These are phyloP conservation scores for Kuraishia molischiana DNA, from an alignment of 805 yeast genomes.

Conservation along the genomic window DNA sequence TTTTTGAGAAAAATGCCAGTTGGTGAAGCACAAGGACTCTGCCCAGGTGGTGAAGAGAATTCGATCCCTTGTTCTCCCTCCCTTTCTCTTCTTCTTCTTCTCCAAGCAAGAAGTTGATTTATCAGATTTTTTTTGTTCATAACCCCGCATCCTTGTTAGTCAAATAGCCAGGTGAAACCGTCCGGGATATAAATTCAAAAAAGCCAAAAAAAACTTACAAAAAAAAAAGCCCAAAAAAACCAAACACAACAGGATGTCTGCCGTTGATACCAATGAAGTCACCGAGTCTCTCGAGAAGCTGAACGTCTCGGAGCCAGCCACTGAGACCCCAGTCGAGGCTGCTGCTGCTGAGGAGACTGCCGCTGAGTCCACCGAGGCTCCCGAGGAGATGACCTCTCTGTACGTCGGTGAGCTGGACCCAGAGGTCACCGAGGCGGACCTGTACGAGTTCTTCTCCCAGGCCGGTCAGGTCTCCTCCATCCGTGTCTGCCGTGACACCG, in stretches of 20 bases:
- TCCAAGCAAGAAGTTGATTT: too few species aligned
- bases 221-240: slow-evolving; percentile 6
- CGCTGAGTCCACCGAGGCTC: slow-evolving; percentile 27
- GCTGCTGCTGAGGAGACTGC: slow-evolving; percentile 21
- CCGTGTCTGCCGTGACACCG: slow-evolving; percentile 98
- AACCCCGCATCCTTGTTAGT: too few species aligned
- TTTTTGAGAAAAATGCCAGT: too few species aligned
- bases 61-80: too few species aligned
- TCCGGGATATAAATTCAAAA: slow-evolving; percentile 1
- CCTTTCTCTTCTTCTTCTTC: too few species aligned
- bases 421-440: slow-evolving; percentile 84
- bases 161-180: not conserved
- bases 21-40: too few species aligned
- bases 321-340: slow-evolving; percentile 21
- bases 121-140: too few species aligned
- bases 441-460: slow-evolving; percentile 90
- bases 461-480: slow-evolving; percentile 93
- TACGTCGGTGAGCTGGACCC: slow-evolving; percentile 97
- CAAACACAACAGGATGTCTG: not conserved
- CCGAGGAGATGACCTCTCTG: slow-evolving; percentile 69
- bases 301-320: slow-evolving; percentile 10
- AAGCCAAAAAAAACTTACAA: slow-evolving; percentile 3
- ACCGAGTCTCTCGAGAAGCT: slow-evolving; percentile 3
- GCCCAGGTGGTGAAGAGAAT: too few species aligned
- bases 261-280: slow-evolving; percentile 3